phyloP scores from a whole-genome alignment of 2,329 filamentous ascomycete genomes.

The Clonostachys chloroleuca region DNA sequence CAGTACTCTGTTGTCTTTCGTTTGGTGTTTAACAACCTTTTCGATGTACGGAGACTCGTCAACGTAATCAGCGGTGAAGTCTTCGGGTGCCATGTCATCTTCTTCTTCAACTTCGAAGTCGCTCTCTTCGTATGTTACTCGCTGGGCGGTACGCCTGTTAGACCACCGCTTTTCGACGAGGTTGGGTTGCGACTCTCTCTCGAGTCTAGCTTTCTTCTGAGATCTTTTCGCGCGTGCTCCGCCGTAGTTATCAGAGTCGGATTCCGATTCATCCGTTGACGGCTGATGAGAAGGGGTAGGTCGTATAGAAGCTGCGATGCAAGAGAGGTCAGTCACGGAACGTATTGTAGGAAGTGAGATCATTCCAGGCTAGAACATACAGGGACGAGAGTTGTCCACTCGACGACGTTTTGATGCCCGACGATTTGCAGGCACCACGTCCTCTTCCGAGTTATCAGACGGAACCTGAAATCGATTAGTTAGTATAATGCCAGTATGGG shows the following conservation, averaged over 20 bases:
- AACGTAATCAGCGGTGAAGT: constrained; percentile 66
- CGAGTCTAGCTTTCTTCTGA: constrained; percentile 74
- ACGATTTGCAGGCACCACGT: constrained; percentile 51
- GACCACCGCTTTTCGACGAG: constrained; percentile 87
- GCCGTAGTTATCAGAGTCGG: constrained; percentile 71
- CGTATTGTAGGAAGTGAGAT: not conserved
- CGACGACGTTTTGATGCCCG: constrained; percentile 68
- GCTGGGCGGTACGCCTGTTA: constrained; percentile 71
- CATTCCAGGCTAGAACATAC: constrained; percentile 36
- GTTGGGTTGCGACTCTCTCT: constrained; percentile 62
- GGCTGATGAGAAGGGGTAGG: constrained; percentile 51
- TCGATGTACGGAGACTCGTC: constrained; percentile 86
- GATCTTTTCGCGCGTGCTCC: constrained; percentile 64
- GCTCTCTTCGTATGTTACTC: constrained; percentile 61
- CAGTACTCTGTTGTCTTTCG: constrained; percentile 63
- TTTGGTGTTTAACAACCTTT: constrained; percentile 80
- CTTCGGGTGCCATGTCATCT: constrained; percentile 49
- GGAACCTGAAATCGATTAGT: constrained; percentile 29
- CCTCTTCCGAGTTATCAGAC: constrained; percentile 66
- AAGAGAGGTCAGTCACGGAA: not conserved
- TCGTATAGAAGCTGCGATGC: constrained; percentile 50
- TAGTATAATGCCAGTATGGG: not conserved
- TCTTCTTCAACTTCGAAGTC: constrained; percentile 62
- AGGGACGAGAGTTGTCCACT: constrained; percentile 57
- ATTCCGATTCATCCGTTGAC: constrained; percentile 58